These are phyloP conservation scores for Westerdykella ornata DNA, from an alignment of 2,329 filamentous ascomycete genomes.

Conservation along the genomic window DNA sequence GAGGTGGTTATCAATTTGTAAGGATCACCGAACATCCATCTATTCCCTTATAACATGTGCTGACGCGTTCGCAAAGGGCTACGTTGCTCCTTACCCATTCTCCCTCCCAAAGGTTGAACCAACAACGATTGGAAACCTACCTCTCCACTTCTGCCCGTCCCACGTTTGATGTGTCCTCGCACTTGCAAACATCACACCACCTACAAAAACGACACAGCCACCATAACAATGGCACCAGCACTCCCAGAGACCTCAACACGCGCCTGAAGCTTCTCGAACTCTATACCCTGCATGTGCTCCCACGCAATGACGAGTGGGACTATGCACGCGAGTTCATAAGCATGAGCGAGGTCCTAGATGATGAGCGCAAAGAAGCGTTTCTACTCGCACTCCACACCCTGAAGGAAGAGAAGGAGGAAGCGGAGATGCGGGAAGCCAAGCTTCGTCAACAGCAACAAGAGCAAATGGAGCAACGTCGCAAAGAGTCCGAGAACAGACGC, in stretches of 20 bases:
- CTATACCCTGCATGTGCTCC: conserved; percentile 90
- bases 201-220: conserved; percentile 27
- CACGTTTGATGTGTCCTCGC: conserved; percentile 63
- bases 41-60: not conserved
- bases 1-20: conserved; percentile 89
- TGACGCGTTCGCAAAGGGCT: conserved; percentile 50
- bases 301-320: conserved; percentile 91
- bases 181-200: conserved; percentile 47
- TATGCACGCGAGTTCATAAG: conserved; percentile 88
- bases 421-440: conserved; percentile 58
- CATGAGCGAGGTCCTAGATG: conserved; percentile 79
- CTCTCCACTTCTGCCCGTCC: conserved; percentile 70
- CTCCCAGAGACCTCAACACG: conserved; percentile 74
- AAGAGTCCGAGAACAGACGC: conserved; percentile 34
- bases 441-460: conserved; percentile 55
- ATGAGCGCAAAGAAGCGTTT: conserved; percentile 85
- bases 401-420: conserved; percentile 72
- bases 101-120: conserved; percentile 73
- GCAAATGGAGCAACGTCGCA: conserved; percentile 47
- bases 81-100: conserved; percentile 89
- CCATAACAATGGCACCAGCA: conserved; percentile 61
- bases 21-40: conserved; percentile 26
- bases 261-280: conserved; percentile 89
- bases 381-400: conserved; percentile 76
- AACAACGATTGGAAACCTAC: conserved; percentile 81